phyloP scores from a whole-genome alignment of 2,329 filamentous ascomycete species.

The Moelleriella libera region DNA sequence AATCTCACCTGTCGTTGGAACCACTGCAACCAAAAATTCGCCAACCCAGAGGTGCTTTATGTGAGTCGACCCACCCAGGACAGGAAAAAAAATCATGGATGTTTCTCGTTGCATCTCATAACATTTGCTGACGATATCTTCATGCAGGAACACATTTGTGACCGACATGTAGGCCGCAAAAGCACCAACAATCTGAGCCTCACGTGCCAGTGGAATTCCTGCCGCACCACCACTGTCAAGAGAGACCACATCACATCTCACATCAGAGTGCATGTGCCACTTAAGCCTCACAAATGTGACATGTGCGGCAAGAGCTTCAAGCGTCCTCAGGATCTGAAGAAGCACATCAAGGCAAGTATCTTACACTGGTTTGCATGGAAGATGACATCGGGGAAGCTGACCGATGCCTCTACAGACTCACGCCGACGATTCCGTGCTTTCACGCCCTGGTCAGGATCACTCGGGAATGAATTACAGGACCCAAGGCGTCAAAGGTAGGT shows the following conservation, averaged over 20 bases:
- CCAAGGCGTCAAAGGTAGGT: constrained; percentile 37
- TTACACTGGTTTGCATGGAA: neutral
- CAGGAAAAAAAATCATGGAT: no score
- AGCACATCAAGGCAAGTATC: constrained; percentile 70
- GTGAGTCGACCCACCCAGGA: constrained; percentile 23
- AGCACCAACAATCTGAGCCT: constrained; percentile 97
- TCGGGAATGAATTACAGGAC: constrained; percentile 40
- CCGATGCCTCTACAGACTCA: constrained; percentile 47
- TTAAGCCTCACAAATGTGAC: constrained; percentile 98
- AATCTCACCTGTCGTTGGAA: constrained; percentile 48
- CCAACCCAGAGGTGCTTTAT: constrained; percentile 43
- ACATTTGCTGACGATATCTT: neutral
- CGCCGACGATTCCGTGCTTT: constrained; percentile 78
- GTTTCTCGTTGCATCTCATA: neutral
- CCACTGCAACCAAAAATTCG: constrained; percentile 43
- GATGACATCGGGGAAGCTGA: constrained; percentile 7
- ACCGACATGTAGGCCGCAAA: constrained; percentile 96
- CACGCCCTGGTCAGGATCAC: constrained; percentile 37
- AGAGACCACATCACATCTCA: constrained; percentile 98
- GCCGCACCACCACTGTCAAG: constrained; percentile 93
- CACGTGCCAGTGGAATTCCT: constrained; percentile 94
- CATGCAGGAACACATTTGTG: constrained; percentile 84
- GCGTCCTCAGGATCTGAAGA: constrained; percentile 96
- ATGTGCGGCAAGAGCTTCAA: constrained; percentile 99
- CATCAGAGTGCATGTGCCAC: constrained; percentile 93